phyloP scores from a whole-genome alignment of 1,139 yeast species.

The Ogataea hybrid region DNA sequence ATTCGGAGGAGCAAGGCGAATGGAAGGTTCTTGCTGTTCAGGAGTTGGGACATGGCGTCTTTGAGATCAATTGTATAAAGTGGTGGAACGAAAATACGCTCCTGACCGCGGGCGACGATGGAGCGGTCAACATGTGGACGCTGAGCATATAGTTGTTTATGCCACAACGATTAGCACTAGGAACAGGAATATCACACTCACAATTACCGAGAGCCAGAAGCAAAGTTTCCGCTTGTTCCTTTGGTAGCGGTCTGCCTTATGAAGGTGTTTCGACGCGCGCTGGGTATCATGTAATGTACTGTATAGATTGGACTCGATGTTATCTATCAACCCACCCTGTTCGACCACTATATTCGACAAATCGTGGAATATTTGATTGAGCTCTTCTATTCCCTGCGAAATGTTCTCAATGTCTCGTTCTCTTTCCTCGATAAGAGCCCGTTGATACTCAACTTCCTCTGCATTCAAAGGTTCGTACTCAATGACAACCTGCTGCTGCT shows the following conservation, averaged over 20 bases:
- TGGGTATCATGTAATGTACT: slow-evolving; percentile 63
- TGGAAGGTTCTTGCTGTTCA: slow-evolving; percentile 61
- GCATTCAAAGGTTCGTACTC: slow-evolving; percentile 74
- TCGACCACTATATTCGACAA: slow-evolving; percentile 78
- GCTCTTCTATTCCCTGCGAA: slow-evolving; percentile 80
- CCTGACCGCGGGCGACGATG: slow-evolving; percentile 89
- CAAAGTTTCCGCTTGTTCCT: slow-evolving; percentile 69
- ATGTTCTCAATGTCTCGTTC: slow-evolving; percentile 86
- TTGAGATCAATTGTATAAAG: slow-evolving; percentile 71
- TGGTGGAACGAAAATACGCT: slow-evolving; percentile 66
- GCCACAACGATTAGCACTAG: slow-evolving; percentile 44
- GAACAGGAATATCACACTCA: slow-evolving; percentile 50
- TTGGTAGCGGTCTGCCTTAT: slow-evolving; percentile 78
- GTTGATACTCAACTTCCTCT: slow-evolving; percentile 85
- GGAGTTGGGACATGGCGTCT: slow-evolving; percentile 71
- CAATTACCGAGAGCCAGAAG: slow-evolving; percentile 65
- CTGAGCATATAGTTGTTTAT: slow-evolving; percentile 44
- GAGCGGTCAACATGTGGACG: slow-evolving; percentile 68
- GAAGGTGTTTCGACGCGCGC: slow-evolving; percentile 68
- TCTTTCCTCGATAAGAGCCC: slow-evolving; percentile 73
- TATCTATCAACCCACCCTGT: slow-evolving; percentile 83
- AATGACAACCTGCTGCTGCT: slow-evolving; percentile 48
- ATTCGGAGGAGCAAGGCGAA: slow-evolving; percentile 40
- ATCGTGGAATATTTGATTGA: slow-evolving; percentile 87
- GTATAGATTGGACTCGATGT: slow-evolving; percentile 82